Conservation (phyloP, 2,329 filamentous ascomycete species). For the Aureobasidium melanogenum region DNA sequence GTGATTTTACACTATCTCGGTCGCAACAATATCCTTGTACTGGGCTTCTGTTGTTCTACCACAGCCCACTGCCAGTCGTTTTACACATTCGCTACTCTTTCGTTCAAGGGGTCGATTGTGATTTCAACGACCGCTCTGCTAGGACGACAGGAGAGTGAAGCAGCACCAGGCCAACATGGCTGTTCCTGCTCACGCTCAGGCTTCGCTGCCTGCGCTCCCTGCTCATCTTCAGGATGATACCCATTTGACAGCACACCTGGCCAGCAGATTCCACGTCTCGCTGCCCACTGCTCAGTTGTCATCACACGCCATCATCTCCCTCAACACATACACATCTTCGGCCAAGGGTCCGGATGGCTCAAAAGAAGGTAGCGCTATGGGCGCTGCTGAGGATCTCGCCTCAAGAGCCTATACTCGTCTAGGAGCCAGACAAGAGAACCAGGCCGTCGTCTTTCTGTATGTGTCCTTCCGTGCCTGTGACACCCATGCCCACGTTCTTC, state of each 20-base stretch:
- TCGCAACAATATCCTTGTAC: neutral
- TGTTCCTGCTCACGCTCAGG: constrained; percentile 58
- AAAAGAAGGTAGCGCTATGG: constrained; percentile 86
- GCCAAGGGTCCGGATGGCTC: constrained; percentile 81
- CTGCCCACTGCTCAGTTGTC: constrained; percentile 82
- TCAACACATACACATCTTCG: constrained; percentile 92
- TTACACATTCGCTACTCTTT: neutral
- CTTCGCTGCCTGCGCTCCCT: constrained; percentile 80
- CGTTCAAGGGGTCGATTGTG: constrained; percentile 52
- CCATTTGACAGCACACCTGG: constrained; percentile 72
- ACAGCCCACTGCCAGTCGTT: neutral
- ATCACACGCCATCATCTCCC: constrained; percentile 79
- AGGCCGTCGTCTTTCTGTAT: constrained; percentile 87
- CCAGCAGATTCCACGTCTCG: constrained; percentile 84
- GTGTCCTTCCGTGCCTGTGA: constrained; percentile 25
- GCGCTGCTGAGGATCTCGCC: constrained; percentile 85
- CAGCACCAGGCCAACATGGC: constrained; percentile 20
- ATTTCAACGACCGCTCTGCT: constrained; percentile 46
- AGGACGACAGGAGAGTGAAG: constrained; percentile 38
- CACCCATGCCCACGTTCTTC: constrained; percentile 4
- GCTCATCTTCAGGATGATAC: constrained; percentile 72
- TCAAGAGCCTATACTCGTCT: constrained; percentile 76
- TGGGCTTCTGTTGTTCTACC: neutral
- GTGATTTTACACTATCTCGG: neutral
- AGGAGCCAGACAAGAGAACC: constrained; percentile 83